Conservation (phyloP, 345 rosid genomes). For the Balakata baccata region DNA sequence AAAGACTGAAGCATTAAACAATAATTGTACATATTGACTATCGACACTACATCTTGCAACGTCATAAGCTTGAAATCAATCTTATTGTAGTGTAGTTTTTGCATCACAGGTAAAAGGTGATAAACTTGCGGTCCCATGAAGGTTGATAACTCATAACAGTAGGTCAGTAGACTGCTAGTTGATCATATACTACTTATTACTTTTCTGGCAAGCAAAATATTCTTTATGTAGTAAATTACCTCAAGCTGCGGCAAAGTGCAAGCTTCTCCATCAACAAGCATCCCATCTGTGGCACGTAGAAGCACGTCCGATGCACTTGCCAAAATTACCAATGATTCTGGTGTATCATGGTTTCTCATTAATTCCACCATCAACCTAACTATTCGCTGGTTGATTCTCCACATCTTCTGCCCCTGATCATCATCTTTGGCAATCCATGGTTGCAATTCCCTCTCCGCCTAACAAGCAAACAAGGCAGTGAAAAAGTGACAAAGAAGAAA, state of each 20-base stretch:
- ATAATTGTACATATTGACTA: not conserved
- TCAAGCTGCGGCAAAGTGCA: constrained; percentile 94
- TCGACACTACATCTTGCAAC: not conserved
- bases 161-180: constrained; percentile 5
- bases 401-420: constrained; percentile 87
- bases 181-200: not conserved
- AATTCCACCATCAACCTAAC: constrained; percentile 83
- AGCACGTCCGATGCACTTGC: constrained; percentile 95
- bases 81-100: not conserved
- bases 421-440: constrained; percentile 98
- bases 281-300: constrained; percentile 92
- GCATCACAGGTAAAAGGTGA: not conserved
- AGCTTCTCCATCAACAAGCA: constrained; percentile 98
- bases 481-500: constrained; percentile 27
- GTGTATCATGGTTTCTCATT: constrained; percentile 84
- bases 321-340: constrained; percentile 77
- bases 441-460: constrained; percentile 96
- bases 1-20: constrained; percentile 2
- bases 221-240: constrained; percentile 36
- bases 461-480: constrained; percentile 32
- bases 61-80: not conserved
- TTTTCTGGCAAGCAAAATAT: not conserved
- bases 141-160: not conserved
- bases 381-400: constrained; percentile 94
- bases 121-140: not conserved